Base-by-base conservation (phyloP, 2,329 filamentous ascomycete species). In the Beauveria sp. region DNA sequence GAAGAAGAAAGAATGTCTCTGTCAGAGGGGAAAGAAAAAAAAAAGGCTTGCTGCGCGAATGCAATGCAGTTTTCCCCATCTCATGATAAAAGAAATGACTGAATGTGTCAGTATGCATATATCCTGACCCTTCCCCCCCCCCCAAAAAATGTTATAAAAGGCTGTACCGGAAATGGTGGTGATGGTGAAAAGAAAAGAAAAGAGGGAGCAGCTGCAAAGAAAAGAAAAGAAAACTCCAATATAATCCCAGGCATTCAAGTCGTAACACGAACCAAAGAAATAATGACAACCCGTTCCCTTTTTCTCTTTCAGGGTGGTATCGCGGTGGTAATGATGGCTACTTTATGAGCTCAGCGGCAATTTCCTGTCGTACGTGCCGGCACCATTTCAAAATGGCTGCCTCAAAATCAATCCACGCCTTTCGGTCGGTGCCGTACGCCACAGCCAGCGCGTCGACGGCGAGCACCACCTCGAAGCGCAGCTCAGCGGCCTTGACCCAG, bases 401-500 rank as follows among this genome's bases (percentile, higher is more conserved):
- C 72, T 99, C 93, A 66, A 99, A 96, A 61, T 87, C 84, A 57
- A 83, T 78, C 93, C 93, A 97, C 14, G 86, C 86, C 59, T 85
- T 80, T 1, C 81, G 81, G 55, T 84, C 81, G 63, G 81, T 88
- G 70, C 88, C 88, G 70, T 93, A 89, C 24, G 96, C 93, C 8
- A 97, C 83, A 31, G 88, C 91, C 75, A 96, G 88, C 24, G 93
- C 91, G 70, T 97, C 91, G 60, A 96, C 82, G 65, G 88, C 85
- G 57, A 98, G 80, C 67, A 89, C 83, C 45, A 93, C 84, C 75
- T 98, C 95, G 88, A 93, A 99, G 61, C 95, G 86, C 63, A 98
- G 80, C 76, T 99, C 93, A 8, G 93, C 92, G 1, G 93, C 95
- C 78, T 99, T 99, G 75, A 90, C 84, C 93, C 95, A 99, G 79